Evolutionary conservation across 345 rosid species (phyloP).

Genomic region (Geranium brycei): DNA sequence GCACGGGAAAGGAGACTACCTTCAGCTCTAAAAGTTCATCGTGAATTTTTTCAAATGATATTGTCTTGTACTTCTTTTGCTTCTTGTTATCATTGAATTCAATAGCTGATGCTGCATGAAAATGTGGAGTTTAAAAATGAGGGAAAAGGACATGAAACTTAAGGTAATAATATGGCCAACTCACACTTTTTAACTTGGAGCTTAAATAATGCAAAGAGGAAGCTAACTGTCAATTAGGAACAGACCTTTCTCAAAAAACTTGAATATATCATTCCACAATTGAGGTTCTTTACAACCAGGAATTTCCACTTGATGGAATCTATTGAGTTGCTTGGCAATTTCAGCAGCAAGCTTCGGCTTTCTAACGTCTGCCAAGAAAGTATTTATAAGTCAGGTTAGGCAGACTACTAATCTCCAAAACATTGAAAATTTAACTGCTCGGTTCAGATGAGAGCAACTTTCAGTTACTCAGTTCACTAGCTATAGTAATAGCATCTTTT

Average conservation of each 20-base stretch:
- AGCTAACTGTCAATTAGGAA: neutral
- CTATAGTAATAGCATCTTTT: neutral
- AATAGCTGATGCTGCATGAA: constrained; percentile 60
- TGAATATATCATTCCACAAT: constrained; percentile 74
- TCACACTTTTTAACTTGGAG: neutral
- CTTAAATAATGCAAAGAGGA: neutral
- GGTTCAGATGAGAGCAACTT: neutral
- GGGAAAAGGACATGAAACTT: neutral
- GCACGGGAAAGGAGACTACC: constrained; percentile 26
- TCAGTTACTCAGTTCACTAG: neutral
- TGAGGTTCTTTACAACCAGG: constrained; percentile 92
- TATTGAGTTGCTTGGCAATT: constrained; percentile 74
- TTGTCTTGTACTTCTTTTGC: constrained; percentile 49
- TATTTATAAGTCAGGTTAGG: neutral
- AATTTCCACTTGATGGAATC: constrained; percentile 69
- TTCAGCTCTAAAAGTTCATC: constrained; percentile 59
- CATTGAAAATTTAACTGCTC: neutral
- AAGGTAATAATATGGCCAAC: neutral
- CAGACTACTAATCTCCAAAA: neutral
- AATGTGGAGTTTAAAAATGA: constrained; percentile 7
- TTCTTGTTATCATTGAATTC: constrained; percentile 56
- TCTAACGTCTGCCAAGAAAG: constrained; percentile 52
- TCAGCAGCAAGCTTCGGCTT: constrained; percentile 63
- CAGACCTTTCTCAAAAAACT: constrained; percentile 73
- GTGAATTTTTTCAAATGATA: constrained; percentile 57